Evolutionary conservation across 257 asterid genomes (phyloP).

Genomic region (Parsonsia alboflavescens): DNA sequence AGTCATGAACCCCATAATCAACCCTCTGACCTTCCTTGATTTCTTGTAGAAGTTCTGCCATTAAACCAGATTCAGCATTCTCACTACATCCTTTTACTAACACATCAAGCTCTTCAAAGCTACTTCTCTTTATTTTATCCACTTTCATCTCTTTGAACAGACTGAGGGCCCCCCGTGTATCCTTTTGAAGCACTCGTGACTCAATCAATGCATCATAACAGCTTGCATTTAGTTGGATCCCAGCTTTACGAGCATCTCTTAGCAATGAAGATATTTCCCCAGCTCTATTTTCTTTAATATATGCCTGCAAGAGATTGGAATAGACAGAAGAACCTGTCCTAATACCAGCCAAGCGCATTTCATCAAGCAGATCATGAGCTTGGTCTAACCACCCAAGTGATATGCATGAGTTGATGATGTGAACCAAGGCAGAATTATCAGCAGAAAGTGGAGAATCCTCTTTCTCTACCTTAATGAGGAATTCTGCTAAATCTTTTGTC

Average conservation of each 20-base stretch:
- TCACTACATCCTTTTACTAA: conserved; percentile 31
- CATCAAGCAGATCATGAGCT: conserved; percentile 91
- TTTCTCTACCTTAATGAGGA: conserved; percentile 57
- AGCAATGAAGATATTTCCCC: conserved; percentile 58
- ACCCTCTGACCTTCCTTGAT: conserved; percentile 58
- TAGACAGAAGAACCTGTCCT: conserved; percentile 64
- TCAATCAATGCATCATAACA: conserved; percentile 59
- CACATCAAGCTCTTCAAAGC: conserved; percentile 37
- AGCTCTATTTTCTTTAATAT: conserved; percentile 46
- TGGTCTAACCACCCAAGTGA: conserved; percentile 75
- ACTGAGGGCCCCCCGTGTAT: conserved; percentile 64
- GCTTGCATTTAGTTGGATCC: conserved; percentile 71
- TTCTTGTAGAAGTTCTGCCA: conserved; percentile 76
- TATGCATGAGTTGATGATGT: conserved; percentile 71
- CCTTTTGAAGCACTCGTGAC: conserved; percentile 61
- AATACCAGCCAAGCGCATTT: conserved; percentile 83
- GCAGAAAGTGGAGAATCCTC: conserved; percentile 65
- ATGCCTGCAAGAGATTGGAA: conserved; percentile 72
- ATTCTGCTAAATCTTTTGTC: conserved; percentile 66
- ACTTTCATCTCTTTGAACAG: conserved; percentile 89
- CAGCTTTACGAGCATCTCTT: conserved; percentile 84
- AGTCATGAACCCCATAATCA: conserved; percentile 76
- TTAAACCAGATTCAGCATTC: conserved; percentile 42
- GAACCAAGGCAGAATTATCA: conserved; percentile 56
- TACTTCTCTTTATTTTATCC: conserved; percentile 52